Evolutionary conservation across 1,139 yeast species (phyloP), one percentile per base, ranked within the genome.

Genomic region (Sugiyamaella novakii): DNA sequence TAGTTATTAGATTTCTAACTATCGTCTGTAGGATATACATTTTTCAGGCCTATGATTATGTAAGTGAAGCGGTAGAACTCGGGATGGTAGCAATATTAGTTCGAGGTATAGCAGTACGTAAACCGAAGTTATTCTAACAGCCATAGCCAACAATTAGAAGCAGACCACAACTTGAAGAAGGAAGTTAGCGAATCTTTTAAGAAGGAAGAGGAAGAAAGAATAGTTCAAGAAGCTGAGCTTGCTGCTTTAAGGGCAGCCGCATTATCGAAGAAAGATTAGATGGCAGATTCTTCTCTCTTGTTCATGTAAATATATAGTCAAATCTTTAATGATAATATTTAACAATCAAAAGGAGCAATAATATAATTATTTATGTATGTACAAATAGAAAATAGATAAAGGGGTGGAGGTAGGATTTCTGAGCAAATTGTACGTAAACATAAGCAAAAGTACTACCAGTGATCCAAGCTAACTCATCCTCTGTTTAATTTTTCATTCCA

Each of bases 21-120:
- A n/a, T n/a, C n/a, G n/a, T n/a, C 11, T 15, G 6, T 27, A 67
- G 85, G 92, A 0, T 70, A 80, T 49, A 79, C 77, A 61, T 85
- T 85, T 67, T 85, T 87, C 75, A 83, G 82, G 58, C 94, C 95
- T 1, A 65, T 85, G 27, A 76, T 85, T 3, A 75, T 85, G 84
- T 80, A 73, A 60, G 84, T 78, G 42, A 25, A n/a, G 5, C 19
- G 17, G 17, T 14, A 24, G 39, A 14, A 19, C n/a, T n/a, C n/a
- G n/a, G n/a, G n/a, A n/a, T n/a, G n/a, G n/a, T n/a, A n/a, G n/a
- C n/a, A n/a, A n/a, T n/a, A n/a, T n/a, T n/a, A n/a, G n/a, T n/a
- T n/a, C n/a, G n/a, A 33, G 17, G 27, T 8, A 36, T 6, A 3
- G 27, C 21, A 10, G 22, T 35, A 43, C 59, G 43, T 46, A 51